Conservation (phyloP, 1,139 yeast species). For the Zygotorulaspora mrakii region DNA sequence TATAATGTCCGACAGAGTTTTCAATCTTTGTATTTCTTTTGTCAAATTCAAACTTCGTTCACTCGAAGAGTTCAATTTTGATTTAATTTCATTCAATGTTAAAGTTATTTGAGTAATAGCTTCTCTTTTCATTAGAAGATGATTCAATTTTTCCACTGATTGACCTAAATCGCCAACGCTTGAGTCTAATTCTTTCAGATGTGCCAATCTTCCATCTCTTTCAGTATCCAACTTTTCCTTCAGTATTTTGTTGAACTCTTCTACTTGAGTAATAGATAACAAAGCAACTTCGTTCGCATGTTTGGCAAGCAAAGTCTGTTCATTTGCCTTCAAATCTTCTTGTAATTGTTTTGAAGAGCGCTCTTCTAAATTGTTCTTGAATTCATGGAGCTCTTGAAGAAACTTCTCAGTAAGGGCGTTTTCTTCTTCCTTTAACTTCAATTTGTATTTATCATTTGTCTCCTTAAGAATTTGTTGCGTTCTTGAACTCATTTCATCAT, state of each 20-base stretch:
- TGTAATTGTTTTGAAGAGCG: conserved; percentile 58
- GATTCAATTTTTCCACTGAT: conserved; percentile 27
- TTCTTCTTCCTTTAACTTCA: conserved; percentile 38
- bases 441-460: conserved; percentile 20
- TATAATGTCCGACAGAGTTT: conserved; percentile 29
- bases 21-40: conserved; percentile 35
- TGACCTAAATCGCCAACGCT: conserved; percentile 46
- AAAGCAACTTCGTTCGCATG: conserved; percentile 74
- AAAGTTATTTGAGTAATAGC: conserved; percentile 31
- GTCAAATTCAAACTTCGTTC: conserved; percentile 31
- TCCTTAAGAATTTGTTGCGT: conserved; percentile 26
- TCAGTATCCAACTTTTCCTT: conserved; percentile 67
- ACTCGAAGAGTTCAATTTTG: conserved; percentile 23
- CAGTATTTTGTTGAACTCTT: conserved; percentile 64
- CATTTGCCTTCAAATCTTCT: conserved; percentile 67
- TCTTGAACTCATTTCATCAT: conserved; percentile 24
- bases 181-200: conserved; percentile 56
- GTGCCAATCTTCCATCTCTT: conserved; percentile 74
- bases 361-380: conserved; percentile 59
- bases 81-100: conserved; percentile 24
- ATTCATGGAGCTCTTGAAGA: conserved; percentile 55
- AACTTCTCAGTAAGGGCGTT: conserved; percentile 44
- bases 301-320: conserved; percentile 63
- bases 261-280: conserved; percentile 67
- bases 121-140: conserved; percentile 27